Evolutionary conservation across 495 filamentous ascomycete species (phyloP).

Genomic region (Podospora appendiculata): DNA sequence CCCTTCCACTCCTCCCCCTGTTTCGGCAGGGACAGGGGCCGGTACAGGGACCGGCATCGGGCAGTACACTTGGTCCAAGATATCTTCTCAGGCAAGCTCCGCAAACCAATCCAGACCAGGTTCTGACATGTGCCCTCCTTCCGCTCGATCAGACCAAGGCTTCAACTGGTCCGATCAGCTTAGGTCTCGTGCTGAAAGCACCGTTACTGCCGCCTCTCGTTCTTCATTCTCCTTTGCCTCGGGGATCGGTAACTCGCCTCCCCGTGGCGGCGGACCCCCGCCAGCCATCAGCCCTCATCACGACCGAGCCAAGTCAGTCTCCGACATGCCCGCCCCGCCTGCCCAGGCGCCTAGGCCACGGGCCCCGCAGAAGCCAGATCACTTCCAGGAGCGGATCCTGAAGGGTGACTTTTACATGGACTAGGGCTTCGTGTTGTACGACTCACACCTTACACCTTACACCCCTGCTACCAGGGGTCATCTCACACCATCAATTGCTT

Average conservation of each 20-base stretch:
- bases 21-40: not conserved
- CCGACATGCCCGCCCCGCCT: conserved; percentile 60
- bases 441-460: too few species aligned
- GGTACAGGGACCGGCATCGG: not conserved
- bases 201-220: conserved; percentile 51
- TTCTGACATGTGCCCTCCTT: conserved; percentile 48
- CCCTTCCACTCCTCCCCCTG: conserved; percentile 17
- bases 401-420: conserved; percentile 99
- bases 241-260: conserved; percentile 23
- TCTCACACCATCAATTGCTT: too few species aligned
- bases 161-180: conserved; percentile 95
- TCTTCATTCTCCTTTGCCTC: conserved; percentile 34
- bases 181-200: conserved; percentile 78
- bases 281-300: conserved; percentile 38
- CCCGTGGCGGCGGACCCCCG: conserved; percentile 21
- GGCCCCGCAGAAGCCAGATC: conserved; percentile 61
- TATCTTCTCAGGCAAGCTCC: conserved; percentile 43
- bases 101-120: conserved; percentile 44
- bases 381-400: conserved; percentile 91
- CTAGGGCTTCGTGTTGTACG: conserved; percentile 30
- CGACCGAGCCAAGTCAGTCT: conserved; percentile 60
- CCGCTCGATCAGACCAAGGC: conserved; percentile 65
- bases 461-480: too few species aligned
- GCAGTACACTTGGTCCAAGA: conserved; percentile 23
- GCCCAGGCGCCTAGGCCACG: conserved; percentile 37